These are phyloP conservation scores for Talaromyces trachyspermus DNA, from an alignment of 495 filamentous ascomycete genomes.

Conservation along the genomic window DNA sequence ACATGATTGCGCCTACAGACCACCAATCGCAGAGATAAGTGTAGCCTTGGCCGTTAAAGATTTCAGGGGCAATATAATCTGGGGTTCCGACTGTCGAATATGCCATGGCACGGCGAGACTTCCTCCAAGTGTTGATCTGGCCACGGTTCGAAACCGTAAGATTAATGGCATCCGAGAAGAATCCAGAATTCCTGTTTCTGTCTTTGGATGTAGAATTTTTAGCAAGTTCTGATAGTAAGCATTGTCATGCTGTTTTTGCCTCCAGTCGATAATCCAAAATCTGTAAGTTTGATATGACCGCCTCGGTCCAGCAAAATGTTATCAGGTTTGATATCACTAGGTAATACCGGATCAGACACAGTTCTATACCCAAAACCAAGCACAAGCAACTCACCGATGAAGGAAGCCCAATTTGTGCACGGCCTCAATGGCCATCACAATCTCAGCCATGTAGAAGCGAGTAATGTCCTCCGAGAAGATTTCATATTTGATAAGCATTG, in stretches of 20 bases:
- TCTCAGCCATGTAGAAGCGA: constrained; percentile 98
- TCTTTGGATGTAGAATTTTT: constrained; percentile 63
- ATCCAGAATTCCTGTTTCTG: constrained; percentile 73
- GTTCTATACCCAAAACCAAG: not conserved
- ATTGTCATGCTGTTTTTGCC: constrained; percentile 96
- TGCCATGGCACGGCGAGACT: constrained; percentile 87
- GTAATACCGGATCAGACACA: constrained; percentile 7
- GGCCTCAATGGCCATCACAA: constrained; percentile 93
- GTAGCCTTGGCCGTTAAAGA: constrained; percentile 94
- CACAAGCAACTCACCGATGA: constrained; percentile 63
- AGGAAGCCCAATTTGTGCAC: constrained; percentile 98
- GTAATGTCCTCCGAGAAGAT: constrained; percentile 99
- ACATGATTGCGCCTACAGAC: constrained; percentile 98
- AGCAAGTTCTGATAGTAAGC: constrained; percentile 97
- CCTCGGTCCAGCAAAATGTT: constrained; percentile 94
- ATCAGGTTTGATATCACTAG: constrained; percentile 96
- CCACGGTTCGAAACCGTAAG: constrained; percentile 94
- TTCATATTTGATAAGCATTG: constrained; percentile 99
- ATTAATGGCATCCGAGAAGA: constrained; percentile 93
- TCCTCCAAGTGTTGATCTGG: constrained; percentile 97
- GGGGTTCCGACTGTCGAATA: constrained; percentile 98
- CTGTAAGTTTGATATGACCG: constrained; percentile 96
- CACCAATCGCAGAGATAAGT: constrained; percentile 98
- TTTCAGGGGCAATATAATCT: constrained; percentile 97
- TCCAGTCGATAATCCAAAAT: constrained; percentile 96